phyloP scores from a whole-genome alignment of 2,329 filamentous ascomycete genomes.

The Paramyrothecium roridum region DNA sequence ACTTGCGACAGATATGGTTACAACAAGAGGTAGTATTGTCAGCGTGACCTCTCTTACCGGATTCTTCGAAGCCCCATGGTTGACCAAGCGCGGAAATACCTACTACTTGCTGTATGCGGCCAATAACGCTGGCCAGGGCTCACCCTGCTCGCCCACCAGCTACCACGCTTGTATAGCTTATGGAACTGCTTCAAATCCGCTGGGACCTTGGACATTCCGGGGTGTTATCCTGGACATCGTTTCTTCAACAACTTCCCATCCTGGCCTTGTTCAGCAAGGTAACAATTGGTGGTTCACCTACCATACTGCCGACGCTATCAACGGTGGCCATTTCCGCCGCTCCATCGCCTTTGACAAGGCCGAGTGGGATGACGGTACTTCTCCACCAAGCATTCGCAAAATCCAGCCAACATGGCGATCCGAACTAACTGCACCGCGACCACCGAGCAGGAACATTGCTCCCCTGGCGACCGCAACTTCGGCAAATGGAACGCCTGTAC shows the following conservation, averaged over 20 bases:
- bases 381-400: conserved; percentile 21
- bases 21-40: conserved; percentile 18
- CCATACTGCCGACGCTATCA: conserved; percentile 29
- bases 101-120: conserved; percentile 37
- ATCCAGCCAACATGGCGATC: conserved; percentile 25
- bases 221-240: conserved; percentile 30
- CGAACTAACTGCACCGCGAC: conserved; percentile 6
- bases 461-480: conserved; percentile 19
- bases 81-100: conserved; percentile 28
- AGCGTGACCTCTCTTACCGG: conserved; percentile 22
- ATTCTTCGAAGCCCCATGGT: conserved; percentile 35
- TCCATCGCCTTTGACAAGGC: conserved; percentile 30
- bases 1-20: conserved; percentile 32
- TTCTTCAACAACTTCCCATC: conserved; percentile 32
- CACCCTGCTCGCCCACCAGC: conserved; percentile 32
- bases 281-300: conserved; percentile 28
- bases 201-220: conserved; percentile 32
- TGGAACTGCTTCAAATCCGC: conserved; percentile 26
- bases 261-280: conserved; percentile 25
- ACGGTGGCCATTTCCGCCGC: conserved; percentile 31
- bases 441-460: conserved; percentile 29
- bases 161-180: conserved; percentile 36
- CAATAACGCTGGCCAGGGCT: conserved; percentile 31
- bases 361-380: conserved; percentile 24
- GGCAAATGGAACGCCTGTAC: conserved; percentile 24